Base-by-base conservation (phyloP, 2,329 filamentous ascomycete genomes). In the Beauveria australis region DNA sequence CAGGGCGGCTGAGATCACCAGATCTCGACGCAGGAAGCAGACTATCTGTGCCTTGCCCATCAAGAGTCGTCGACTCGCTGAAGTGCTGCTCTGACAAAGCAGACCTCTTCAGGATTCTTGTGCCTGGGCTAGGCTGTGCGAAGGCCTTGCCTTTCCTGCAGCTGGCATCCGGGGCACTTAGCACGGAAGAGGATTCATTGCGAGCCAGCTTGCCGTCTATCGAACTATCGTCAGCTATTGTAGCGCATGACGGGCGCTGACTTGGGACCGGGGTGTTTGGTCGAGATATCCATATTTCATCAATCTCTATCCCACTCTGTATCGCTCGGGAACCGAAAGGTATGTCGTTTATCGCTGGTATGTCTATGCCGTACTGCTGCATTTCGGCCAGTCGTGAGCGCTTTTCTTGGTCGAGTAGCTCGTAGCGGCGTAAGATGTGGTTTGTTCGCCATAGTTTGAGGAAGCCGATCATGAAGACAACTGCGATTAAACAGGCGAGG, bases 281-380 rank as follows among this genome's bases (percentile, higher is more conserved):
- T 56, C 78, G 76, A 26, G 85, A 87, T 54, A 89, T 84, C 87
- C 89, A 91, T 55, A 97, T 92, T 4, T 91, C 92, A 64, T 96
- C 90, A 8, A 96, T 84, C 70, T 93, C 84, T 48, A 95, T 79
- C 6, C 92, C 92, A 66, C 84, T 89, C 71, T 96, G 88, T 52
- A 97, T 84, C 7, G 92, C 92, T 66, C 89, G 86, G 58, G 94
- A 84, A 22, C 93, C 92, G 68, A 97, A 97, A 0, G 91, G 92
- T 41, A 95, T 84, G 10, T 90, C 87, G 55, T 83, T 78, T 19
- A 67, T 62, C 30, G 70, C 68, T 57, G 70, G 54, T 19, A 67
- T 62, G 6, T 72, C 64, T 53, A 84, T 78, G 67, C 78, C 84
- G 63, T 77, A 85, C 71, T 74, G 81, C 63, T 73, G 81, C 76